Evolutionary conservation across 2,329 filamentous ascomycete species (phyloP).

Genomic region (Aureobasidium vineae): DNA sequence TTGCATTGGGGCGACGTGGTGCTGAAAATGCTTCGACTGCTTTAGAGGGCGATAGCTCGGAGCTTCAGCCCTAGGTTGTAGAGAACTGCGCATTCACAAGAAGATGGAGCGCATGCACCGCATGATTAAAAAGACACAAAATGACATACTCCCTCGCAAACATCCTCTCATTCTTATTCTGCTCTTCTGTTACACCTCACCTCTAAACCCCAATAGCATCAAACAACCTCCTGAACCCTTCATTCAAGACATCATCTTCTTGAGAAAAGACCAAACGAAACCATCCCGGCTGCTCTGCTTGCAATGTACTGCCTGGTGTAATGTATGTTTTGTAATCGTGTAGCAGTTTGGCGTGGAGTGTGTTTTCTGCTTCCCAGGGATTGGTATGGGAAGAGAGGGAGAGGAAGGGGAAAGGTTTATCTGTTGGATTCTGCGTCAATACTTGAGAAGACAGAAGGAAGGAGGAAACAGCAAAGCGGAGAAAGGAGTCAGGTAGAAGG

Average conservation of each 20-base stretch:
- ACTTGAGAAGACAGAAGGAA: no score
- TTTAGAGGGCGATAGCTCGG: neutral
- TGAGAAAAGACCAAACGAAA: conserved; percentile 56
- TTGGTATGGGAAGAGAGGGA: conserved; percentile 28
- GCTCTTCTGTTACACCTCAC: neutral
- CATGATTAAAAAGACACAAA: no score
- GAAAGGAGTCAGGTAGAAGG: neutral
- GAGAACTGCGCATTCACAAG: no score
- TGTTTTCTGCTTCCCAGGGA: conserved; percentile 45
- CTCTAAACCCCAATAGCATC: conserved; percentile 19
- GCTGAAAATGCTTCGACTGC: neutral
- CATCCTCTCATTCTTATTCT: no score
- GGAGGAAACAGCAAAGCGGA: no score
- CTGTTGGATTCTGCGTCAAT: neutral
- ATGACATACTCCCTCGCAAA: no score
- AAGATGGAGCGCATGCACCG: no score
- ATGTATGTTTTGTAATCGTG: conserved; percentile 50
- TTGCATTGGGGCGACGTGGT: neutral
- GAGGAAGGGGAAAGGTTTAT: conserved; percentile 36
- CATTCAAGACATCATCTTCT: conserved; percentile 38
- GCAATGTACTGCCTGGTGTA: conserved; percentile 50
- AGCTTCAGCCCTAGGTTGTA: neutral
- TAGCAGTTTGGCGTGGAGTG: conserved; percentile 47
- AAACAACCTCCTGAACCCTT: conserved; percentile 40
- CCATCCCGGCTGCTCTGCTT: conserved; percentile 50